Conservation (phyloP, 1,284 basidiomycete genomes). For the Cryptococcus amylolentus region DNA sequence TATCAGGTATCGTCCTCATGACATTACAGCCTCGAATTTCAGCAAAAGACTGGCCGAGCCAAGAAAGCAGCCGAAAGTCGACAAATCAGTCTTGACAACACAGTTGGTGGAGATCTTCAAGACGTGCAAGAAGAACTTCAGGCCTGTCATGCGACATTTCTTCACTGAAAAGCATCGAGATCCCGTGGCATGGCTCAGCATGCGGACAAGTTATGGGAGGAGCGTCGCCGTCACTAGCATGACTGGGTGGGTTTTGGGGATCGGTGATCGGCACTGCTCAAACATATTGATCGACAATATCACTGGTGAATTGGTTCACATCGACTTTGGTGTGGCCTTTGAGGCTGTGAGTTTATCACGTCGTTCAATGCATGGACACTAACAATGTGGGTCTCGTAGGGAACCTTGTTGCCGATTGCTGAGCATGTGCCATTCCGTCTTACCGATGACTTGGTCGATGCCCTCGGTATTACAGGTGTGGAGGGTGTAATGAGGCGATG, state of each 20-base stretch:
- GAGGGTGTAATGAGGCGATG: conserved; percentile 94
- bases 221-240: conserved; percentile 92
- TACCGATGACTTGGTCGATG: conserved; percentile 90
- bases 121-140: conserved; percentile 56
- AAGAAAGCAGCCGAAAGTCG: no score
- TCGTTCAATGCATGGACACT: not conserved
- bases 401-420: conserved; percentile 73
- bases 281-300: conserved; percentile 86
- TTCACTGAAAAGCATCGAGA: conserved; percentile 85
- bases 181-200: conserved; percentile 89
- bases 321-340: conserved; percentile 95
- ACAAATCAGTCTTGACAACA: not conserved
- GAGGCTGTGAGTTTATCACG: conserved; percentile 64
- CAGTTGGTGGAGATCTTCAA: conserved; percentile 3
- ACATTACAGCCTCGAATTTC: not conserved
- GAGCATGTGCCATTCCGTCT: conserved; percentile 93
- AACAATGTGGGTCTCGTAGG: conserved; percentile 53
- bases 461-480: conserved; percentile 83
- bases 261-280: conserved; percentile 88
- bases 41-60: not conserved
- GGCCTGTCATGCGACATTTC: conserved; percentile 89
- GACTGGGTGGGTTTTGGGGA: conserved; percentile 85
- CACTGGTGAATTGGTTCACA: conserved; percentile 86
- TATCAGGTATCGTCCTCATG: conserved; percentile 1
- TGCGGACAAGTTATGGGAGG: conserved; percentile 82